Conservation (phyloP, 805 yeast species). For the Starmerella apis region DNA sequence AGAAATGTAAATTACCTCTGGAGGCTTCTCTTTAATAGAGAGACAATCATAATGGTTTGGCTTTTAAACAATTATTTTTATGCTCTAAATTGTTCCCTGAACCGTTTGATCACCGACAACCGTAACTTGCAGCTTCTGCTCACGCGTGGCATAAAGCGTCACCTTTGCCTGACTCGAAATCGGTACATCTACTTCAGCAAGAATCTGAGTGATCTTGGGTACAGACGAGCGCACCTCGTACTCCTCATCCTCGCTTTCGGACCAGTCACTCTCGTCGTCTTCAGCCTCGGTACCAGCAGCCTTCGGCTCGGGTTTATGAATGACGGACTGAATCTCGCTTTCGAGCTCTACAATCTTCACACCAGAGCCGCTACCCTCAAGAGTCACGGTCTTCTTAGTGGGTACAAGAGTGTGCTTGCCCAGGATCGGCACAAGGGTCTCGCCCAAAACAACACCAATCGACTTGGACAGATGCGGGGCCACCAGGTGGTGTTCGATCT, state of each 20-base stretch:
- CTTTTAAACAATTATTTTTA: neutral
- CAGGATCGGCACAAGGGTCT: conserved; percentile 58
- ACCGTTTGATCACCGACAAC: conserved; percentile 33
- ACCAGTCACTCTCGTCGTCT: conserved; percentile 41
- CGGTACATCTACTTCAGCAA: conserved; percentile 69
- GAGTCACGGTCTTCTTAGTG: conserved; percentile 60
- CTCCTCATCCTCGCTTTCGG: conserved; percentile 66
- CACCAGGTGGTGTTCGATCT: conserved; percentile 42
- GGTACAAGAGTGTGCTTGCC: conserved; percentile 85
- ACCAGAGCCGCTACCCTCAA: conserved; percentile 48
- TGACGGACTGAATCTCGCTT: conserved; percentile 74
- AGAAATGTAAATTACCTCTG: no score
- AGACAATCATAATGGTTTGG: neutral
- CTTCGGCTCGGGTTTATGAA: conserved; percentile 60
- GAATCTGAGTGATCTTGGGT: conserved; percentile 57
- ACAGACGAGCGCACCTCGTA: conserved; percentile 70
- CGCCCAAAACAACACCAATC: conserved; percentile 71
- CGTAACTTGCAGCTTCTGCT: conserved; percentile 53
- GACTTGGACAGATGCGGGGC: conserved; percentile 79
- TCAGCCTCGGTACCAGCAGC: conserved; percentile 44
- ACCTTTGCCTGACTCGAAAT: conserved; percentile 60
- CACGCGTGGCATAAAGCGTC: conserved; percentile 52
- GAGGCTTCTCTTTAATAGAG: no score
- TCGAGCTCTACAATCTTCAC: conserved; percentile 57
- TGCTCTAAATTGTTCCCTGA: conserved; percentile 22